These are phyloP conservation scores for Caloboletus inedulis DNA, from an alignment of 1,284 basidiomycete genomes.

Conservation along the genomic window DNA sequence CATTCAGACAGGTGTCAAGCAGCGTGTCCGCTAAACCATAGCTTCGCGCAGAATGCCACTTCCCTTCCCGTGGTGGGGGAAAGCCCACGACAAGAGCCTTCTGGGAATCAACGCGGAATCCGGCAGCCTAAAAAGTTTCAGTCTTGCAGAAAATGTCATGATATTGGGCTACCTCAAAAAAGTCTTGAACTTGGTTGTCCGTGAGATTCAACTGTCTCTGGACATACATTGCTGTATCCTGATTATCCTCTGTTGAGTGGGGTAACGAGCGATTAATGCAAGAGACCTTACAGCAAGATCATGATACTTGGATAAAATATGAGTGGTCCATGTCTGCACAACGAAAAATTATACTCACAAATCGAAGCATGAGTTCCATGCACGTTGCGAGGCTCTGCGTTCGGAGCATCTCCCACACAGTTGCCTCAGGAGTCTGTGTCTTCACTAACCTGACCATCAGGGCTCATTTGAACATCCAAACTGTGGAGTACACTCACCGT, in stretches of 20 bases:
- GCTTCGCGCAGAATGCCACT: slow-evolving; percentile 40
- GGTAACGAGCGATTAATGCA: neutral
- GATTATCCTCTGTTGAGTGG: neutral
- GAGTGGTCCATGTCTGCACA: neutral
- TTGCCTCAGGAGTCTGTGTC: slow-evolving; percentile 36
- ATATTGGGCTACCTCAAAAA: slow-evolving; percentile 40
- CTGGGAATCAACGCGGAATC: slow-evolving; percentile 42
- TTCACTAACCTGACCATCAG: slow-evolving; percentile 34
- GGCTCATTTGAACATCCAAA: neutral
- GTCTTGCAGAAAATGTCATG: neutral
- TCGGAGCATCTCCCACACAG: slow-evolving; percentile 31
- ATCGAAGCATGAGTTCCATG: slow-evolving; percentile 37
- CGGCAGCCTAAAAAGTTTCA: slow-evolving; percentile 37
- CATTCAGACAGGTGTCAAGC: slow-evolving; percentile 37
- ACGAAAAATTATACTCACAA: slow-evolving; percentile 24
- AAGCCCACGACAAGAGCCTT: slow-evolving; percentile 47
- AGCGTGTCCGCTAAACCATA: slow-evolving; percentile 46
- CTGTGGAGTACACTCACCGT: slow-evolving; percentile 32
- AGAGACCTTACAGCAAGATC: slow-evolving; percentile 38
- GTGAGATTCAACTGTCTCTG: slow-evolving; percentile 44
- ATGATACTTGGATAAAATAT: slow-evolving; percentile 36
- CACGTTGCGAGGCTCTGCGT: slow-evolving; percentile 37
- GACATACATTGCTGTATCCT: slow-evolving; percentile 49
- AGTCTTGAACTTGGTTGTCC: slow-evolving; percentile 47
- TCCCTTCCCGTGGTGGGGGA: slow-evolving; percentile 40